Evolutionary conservation across 208 protist species (phyloP).

Genomic region (Plasmodiophora brassicae): DNA sequence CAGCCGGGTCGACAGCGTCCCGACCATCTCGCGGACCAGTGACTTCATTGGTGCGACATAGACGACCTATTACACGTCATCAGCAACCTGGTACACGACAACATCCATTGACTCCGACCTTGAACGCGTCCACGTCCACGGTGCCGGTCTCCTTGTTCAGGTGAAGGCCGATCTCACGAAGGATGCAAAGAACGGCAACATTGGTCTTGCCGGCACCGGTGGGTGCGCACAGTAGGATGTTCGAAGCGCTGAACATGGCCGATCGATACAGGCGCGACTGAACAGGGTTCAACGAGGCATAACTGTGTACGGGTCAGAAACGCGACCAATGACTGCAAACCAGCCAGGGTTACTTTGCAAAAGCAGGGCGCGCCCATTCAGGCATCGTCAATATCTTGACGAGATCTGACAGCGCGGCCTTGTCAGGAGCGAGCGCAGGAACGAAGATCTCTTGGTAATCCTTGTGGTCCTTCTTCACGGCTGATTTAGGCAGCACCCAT

Average conservation of each 20-base stretch:
- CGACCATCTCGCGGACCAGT: constrained; percentile 97
- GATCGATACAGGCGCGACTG: constrained; percentile 86
- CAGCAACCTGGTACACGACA: background rate
- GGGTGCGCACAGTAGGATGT: constrained; percentile 94
- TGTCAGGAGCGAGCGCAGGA: background rate
- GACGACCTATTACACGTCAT: constrained; percentile 71
- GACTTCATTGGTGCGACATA: constrained; percentile 99
- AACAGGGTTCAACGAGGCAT: constrained; percentile 84
- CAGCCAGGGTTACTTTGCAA: constrained; percentile 50
- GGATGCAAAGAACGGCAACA: constrained; percentile 96
- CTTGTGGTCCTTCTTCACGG: constrained; percentile 57
- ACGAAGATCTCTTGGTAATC: constrained; percentile 47
- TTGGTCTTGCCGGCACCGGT: constrained; percentile 99
- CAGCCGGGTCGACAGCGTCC: constrained; percentile 86
- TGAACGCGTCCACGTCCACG: constrained; percentile 73
- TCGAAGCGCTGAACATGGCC: constrained; percentile 84
- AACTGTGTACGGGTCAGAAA: constrained; percentile 58
- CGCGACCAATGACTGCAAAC: constrained; percentile 48
- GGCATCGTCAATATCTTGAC: background rate
- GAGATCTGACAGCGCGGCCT: background rate
- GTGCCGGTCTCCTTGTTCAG: constrained; percentile 51
- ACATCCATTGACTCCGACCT: constrained; percentile 58
- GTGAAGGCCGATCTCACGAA: constrained; percentile 75
- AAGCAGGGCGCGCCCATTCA: background rate
- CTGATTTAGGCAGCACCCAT: constrained; percentile 62